Conservation (phyloP, 805 yeast species). For the Starmerella sp. region DNA sequence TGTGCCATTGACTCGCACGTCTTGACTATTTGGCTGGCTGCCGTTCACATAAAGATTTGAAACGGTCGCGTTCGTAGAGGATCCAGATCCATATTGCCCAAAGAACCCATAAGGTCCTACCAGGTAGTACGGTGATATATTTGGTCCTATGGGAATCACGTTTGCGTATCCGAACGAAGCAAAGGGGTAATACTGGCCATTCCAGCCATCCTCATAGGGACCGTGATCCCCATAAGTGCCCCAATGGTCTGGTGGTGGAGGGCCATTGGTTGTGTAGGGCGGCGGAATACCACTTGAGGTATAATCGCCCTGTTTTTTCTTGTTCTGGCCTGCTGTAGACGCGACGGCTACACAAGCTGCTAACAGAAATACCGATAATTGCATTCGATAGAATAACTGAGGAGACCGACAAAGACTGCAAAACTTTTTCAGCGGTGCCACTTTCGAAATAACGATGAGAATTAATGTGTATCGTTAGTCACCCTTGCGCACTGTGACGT, state of each 20-base stretch:
- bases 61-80: not conserved
- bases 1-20: not conserved
- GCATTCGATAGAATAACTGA: too few species aligned
- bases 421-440: too few species aligned
- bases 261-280: not conserved
- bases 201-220: not conserved
- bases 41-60: not conserved
- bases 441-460: too few species aligned
- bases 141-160: not conserved
- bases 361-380: too few species aligned
- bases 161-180: conserved; percentile 1
- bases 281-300: not conserved
- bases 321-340: too few species aligned
- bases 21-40: not conserved
- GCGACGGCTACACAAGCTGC: too few species aligned
- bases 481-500: too few species aligned
- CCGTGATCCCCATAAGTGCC: conserved; percentile 7
- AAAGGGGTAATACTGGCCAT: conserved; percentile 11
- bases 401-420: too few species aligned
- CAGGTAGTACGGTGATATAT: not conserved
- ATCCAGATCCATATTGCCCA: not conserved
- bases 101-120: not conserved
- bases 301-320: too few species aligned
- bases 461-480: too few species aligned
- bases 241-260: not conserved